Evolutionary conservation across 2,329 filamentous ascomycete genomes (phyloP).

Genomic region (Moelleriella libera): DNA sequence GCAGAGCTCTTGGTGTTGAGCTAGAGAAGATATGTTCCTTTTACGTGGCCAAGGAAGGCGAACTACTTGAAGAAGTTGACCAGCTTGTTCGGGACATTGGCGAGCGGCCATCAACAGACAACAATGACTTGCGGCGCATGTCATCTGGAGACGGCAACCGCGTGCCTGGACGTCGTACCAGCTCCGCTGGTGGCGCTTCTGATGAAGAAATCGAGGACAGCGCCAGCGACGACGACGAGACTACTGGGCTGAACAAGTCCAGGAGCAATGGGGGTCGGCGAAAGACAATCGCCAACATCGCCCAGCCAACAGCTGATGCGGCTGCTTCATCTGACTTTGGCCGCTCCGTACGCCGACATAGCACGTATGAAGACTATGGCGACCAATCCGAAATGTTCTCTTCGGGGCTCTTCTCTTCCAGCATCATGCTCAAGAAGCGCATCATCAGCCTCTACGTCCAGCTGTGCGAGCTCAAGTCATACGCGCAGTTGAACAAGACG

Average conservation of each 20-base stretch:
- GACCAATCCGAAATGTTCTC: slow-evolving; percentile 56
- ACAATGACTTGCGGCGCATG: slow-evolving; percentile 19
- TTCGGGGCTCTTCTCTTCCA: slow-evolving; percentile 48
- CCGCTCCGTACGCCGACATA: slow-evolving; percentile 45
- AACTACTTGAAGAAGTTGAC: slow-evolving; percentile 70
- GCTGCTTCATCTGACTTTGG: slow-evolving; percentile 46
- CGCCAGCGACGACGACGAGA: slow-evolving; percentile 50
- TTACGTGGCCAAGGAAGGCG: slow-evolving; percentile 76
- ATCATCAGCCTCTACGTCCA: slow-evolving; percentile 80
- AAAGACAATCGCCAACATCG: slow-evolving; percentile 20
- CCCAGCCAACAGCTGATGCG: slow-evolving; percentile 37
- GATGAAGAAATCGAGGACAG: slow-evolving; percentile 41
- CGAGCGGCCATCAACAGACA: slow-evolving; percentile 40
- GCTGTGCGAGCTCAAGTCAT: slow-evolving; percentile 90
- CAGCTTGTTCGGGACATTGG: slow-evolving; percentile 63
- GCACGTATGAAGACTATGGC: slow-evolving; percentile 62
- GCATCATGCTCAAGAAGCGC: slow-evolving; percentile 84
- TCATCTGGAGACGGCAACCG: slow-evolving; percentile 12
- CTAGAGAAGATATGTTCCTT: slow-evolving; percentile 90
- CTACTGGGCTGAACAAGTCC: slow-evolving; percentile 34
- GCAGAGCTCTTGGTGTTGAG: slow-evolving; percentile 69
- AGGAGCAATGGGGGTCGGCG: slow-evolving; percentile 24
- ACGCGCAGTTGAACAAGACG: slow-evolving; percentile 88
- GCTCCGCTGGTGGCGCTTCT: slow-evolving; percentile 26
- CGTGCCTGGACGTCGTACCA: slow-evolving; percentile 14